phyloP scores from a whole-genome alignment of 139 green algal genomes.

The Coelastrella sp. region DNA sequence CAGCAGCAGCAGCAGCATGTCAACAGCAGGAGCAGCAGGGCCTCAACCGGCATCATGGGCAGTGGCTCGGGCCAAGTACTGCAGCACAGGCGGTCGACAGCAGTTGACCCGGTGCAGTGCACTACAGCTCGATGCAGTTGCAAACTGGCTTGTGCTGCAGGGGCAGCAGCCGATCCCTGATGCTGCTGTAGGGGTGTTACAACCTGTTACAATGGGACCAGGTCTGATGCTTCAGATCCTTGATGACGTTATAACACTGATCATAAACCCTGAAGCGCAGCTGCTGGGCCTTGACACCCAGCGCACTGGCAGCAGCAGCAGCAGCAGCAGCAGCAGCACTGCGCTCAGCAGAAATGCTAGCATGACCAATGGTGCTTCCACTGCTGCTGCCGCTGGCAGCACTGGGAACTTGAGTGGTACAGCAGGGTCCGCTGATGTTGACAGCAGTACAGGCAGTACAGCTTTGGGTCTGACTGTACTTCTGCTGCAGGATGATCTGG shows the following conservation, averaged over 20 bases:
- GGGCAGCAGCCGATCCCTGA: conserved; percentile 37
- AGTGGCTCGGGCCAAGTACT: not conserved
- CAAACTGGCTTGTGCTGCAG: conserved; percentile 1
- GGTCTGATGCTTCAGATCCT: conserved; percentile 30
- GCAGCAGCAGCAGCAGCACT: not conserved
- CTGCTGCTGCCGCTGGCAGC: conserved; percentile 12
- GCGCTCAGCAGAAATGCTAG: not conserved
- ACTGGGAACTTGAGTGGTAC: not conserved
- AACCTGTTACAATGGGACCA: conserved; percentile 7
- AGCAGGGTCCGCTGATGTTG: not conserved
- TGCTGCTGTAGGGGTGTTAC: conserved; percentile 20
- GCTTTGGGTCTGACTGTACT: not conserved
- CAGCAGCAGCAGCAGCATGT: conserved; percentile 10
- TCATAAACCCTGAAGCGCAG: conserved; percentile 27
- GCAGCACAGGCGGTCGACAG: conserved; percentile 17
- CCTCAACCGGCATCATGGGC: not conserved
- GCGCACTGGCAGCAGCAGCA: conserved; percentile 12
- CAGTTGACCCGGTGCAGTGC: conserved; percentile 16
- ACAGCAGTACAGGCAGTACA: conserved; percentile 18
- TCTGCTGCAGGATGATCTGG: conserved; percentile 31
- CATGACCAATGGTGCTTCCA: conserved; percentile 4
- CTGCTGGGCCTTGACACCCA: not conserved
- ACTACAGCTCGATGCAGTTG: conserved; percentile 22
- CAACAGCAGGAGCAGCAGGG: not conserved
- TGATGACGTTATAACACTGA: conserved; percentile 14